phyloP scores from a whole-genome alignment of 805 yeast genomes.

The Starmerella ratchasimensis region DNA sequence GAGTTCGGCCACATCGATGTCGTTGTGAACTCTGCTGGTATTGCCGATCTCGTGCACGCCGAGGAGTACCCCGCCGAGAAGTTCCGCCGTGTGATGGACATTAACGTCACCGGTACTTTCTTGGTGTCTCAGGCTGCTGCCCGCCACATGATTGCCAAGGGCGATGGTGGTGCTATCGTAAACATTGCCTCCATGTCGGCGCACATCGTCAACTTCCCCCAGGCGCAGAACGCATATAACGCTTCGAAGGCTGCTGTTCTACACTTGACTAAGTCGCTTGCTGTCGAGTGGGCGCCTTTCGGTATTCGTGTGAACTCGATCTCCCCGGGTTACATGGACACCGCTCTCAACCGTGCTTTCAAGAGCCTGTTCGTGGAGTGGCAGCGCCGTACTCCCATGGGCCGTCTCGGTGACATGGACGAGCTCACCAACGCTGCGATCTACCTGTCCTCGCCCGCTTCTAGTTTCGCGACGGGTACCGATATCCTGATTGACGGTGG shows the following conservation, averaged over 20 bases:
- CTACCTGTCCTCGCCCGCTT: constrained; percentile 45
- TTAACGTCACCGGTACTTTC: constrained; percentile 54
- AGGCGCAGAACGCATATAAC: constrained; percentile 57
- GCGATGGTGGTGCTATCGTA: constrained; percentile 43
- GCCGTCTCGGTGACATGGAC: constrained; percentile 57
- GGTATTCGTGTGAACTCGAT: constrained; percentile 53
- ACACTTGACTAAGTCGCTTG: constrained; percentile 52
- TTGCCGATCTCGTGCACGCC: constrained; percentile 55
- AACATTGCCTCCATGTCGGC: constrained; percentile 63
- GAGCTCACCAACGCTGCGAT: constrained; percentile 54
- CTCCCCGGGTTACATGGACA: constrained; percentile 58
- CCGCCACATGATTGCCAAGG: constrained; percentile 46
- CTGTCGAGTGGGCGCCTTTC: constrained; percentile 61
- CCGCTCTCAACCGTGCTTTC: constrained; percentile 52
- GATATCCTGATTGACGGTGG: constrained; percentile 57
- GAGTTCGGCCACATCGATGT: constrained; percentile 44
- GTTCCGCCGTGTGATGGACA: constrained; percentile 50
- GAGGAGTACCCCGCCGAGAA: constrained; percentile 52
- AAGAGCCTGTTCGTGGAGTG: constrained; percentile 39
- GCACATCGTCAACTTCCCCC: constrained; percentile 58
- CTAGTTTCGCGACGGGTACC: constrained; percentile 51
- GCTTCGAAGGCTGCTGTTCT: constrained; percentile 62
- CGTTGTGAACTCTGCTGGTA: constrained; percentile 52
- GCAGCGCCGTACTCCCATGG: constrained; percentile 52
- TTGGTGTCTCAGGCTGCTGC: constrained; percentile 54